Conservation (phyloP, 2,329 filamentous ascomycete species). For the Xenosphaeropsis pyriputrescens region DNA sequence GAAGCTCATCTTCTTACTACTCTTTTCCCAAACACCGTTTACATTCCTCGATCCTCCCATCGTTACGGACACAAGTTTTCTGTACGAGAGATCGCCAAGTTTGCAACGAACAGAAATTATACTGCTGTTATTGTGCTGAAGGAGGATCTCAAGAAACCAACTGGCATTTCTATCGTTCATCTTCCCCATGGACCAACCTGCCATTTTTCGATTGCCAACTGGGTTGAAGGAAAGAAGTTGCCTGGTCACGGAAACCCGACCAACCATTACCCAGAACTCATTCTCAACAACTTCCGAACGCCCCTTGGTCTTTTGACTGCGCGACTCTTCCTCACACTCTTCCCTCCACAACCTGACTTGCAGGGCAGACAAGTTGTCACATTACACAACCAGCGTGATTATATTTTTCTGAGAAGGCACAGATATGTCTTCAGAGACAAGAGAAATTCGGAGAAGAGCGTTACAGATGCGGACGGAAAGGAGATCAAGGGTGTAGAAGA, state of each 20-base stretch:
- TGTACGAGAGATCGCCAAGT: conserved; percentile 76
- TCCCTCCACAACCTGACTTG: conserved; percentile 70
- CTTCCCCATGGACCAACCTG: conserved; percentile 79
- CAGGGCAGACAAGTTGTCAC: conserved; percentile 82
- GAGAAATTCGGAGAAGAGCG: conserved; percentile 71
- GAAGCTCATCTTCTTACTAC: conserved; percentile 66
- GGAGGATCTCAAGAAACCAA: conserved; percentile 77
- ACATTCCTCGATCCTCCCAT: conserved; percentile 76
- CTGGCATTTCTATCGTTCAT: conserved; percentile 71
- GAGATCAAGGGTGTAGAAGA: conserved; percentile 73
- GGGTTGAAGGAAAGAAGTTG: conserved; percentile 75
- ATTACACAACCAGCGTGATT: conserved; percentile 88
- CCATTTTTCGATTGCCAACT: conserved; percentile 83
- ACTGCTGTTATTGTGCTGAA: conserved; percentile 75
- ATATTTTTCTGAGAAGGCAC: conserved; percentile 84
- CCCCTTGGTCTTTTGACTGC: conserved; percentile 80
- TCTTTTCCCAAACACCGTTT: conserved; percentile 67
- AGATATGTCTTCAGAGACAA: conserved; percentile 90
- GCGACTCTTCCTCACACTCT: conserved; percentile 66
- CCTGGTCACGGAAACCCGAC: conserved; percentile 83
- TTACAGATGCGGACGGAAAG: conserved; percentile 69
- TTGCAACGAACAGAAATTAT: conserved; percentile 69
- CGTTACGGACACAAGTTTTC: conserved; percentile 83
- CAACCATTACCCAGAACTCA: conserved; percentile 76
- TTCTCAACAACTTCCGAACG: conserved; percentile 91